A percentile compares a stretch with the other conserved stretches of the same genome.
Evolutionary conservation across 1,284 basidiomycete species (phyloP).

Genomic region (Puccinia hordei): DNA sequence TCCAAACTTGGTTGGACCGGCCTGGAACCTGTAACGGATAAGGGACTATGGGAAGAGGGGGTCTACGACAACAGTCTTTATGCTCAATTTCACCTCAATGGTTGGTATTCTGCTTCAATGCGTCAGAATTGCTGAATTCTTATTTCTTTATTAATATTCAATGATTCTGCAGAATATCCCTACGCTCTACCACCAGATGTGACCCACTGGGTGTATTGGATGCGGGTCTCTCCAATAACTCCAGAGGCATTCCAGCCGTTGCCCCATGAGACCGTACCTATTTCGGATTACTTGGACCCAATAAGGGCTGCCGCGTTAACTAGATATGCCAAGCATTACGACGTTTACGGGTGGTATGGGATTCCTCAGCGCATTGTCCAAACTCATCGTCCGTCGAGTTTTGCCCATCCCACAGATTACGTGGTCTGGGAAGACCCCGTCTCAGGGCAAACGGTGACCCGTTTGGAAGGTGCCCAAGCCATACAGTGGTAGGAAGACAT

Average conservation of each 20-base stretch:
- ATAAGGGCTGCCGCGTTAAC: not conserved
- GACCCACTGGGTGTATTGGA: not conserved
- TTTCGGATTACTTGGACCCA: not conserved
- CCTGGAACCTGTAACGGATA: not conserved
- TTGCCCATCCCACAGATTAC: conserved; percentile 4
- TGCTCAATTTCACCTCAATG: not conserved
- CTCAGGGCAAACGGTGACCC: not conserved
- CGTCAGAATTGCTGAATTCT: not conserved
- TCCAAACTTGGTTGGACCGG: not conserved
- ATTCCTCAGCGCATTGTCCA: not conserved
- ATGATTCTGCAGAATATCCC: not conserved
- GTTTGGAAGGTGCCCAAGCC: not conserved
- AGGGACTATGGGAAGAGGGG: not conserved
- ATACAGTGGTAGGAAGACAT: conserved; percentile 25
- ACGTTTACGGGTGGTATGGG: not conserved
- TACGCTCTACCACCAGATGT: not conserved
- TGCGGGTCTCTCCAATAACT: not conserved
- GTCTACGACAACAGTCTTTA: not conserved
- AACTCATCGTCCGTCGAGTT: not conserved
- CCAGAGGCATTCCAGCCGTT: not conserved
- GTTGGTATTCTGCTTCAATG: not conserved
- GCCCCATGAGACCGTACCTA: not conserved
- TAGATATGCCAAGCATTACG: not conserved
- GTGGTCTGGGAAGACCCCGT: conserved; percentile 1
- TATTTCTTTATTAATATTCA: not conserved